Base-by-base conservation (phyloP, 352 stramenopile genomes). In the Globisporangium acanthophoron region DNA sequence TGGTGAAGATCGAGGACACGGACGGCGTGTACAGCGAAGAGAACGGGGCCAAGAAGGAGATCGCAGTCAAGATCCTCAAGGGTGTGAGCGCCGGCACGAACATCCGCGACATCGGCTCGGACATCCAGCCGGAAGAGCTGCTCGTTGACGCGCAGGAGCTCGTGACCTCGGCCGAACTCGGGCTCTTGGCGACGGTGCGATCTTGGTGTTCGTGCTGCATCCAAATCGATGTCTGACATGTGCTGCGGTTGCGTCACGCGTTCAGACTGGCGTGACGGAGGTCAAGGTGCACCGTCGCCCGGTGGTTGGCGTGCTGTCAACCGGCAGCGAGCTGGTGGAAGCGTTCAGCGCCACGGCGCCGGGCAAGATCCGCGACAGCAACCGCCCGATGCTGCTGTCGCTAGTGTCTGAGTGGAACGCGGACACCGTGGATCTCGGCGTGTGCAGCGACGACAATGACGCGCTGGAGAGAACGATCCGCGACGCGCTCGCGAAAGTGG, bases 1-100 rank as follows among this genome's bases (percentile, higher is more conserved):
- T 98, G 2, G 91, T 98, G 24, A 96, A 97, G 62, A 84, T 98
- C 44, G 96, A 99, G 72, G 85, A 98, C 70, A 96, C 87, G 9
- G 76, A 78, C 18, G 76, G 76, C 31, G 70, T 85, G 9, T 72
- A 76, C 37, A 61, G 59, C 31, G 72, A 70, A 21, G 64, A 66
- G 13, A 1, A 9, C 11, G 15, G 15, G 1, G 21, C 2, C 16
- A 15, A 50, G 35, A 40, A 57, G 24, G 81, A 94, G 52, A 56
- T 69, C 46, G 67, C 65, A 0, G 79, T 93, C 20, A 86, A 84
- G 44, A 87, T 95, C 43, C 54, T 88, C 5, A 78, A 86, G 46
- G 62, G 59, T 3, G 84, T 87, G 31, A 73, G 78, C 37, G 40
- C 50, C 3, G 84, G 77, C 0, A 73, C 83, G 39, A 90, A 87